Conservation (phyloP, 192 early-diverging fungal species). For the Cetraspora pellucida region DNA sequence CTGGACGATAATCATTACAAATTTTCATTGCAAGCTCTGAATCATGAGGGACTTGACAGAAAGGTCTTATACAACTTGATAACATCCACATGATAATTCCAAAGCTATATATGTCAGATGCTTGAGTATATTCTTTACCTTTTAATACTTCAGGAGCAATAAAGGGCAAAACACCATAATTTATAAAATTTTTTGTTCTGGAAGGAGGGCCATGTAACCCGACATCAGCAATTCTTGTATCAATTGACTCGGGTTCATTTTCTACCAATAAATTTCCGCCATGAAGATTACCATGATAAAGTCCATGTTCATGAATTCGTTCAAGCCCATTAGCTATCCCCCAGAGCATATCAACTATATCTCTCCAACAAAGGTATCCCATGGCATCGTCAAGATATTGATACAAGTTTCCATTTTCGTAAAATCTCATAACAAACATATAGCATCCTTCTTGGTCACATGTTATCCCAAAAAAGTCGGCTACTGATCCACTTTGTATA, state of each 20-base stretch:
- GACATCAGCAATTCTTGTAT: slow-evolving; percentile 20
- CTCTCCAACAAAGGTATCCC: neutral
- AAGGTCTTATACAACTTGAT: slow-evolving; percentile 42
- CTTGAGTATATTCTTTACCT: neutral
- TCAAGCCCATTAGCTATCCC: neutral
- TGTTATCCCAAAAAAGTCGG: slow-evolving; percentile 7
- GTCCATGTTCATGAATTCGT: neutral
- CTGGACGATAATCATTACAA: slow-evolving; percentile 39
- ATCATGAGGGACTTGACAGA: slow-evolving; percentile 35
- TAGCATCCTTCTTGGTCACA: neutral
- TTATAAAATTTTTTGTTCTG: neutral
- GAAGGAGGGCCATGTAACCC: neutral
- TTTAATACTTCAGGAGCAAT: slow-evolving; percentile 39
- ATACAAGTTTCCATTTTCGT: neutral
- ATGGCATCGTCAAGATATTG: neutral
- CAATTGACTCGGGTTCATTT: neutral
- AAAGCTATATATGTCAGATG: slow-evolving; percentile 44
- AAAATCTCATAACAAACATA: slow-evolving; percentile 6
- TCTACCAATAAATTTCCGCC: slow-evolving; percentile 12
- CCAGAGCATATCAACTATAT: no score
- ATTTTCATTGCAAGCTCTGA: slow-evolving; percentile 35
- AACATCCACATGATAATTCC: slow-evolving; percentile 51
- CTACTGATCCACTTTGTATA: neutral
- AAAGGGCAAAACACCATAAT: slow-evolving; percentile 43
- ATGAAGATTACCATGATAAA: slow-evolving; percentile 17